These are phyloP conservation scores for Citrullus amarus DNA, from an alignment of 306 rosid genomes.

Conservation along the genomic window DNA sequence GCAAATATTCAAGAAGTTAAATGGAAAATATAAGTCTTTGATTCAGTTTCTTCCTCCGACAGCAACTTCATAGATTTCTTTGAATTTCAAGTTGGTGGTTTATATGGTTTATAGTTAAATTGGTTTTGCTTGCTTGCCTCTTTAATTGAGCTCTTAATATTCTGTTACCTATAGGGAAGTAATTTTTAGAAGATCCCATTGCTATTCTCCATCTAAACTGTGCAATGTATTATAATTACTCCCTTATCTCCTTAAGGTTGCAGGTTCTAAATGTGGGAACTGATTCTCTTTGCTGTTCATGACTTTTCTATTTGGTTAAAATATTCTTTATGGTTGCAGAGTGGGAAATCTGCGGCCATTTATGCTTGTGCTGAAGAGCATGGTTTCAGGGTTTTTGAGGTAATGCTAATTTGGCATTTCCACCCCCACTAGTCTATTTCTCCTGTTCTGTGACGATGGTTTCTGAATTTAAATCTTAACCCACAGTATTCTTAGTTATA, in stretches of 20 bases:
- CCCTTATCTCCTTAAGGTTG: not conserved
- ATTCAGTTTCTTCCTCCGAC: not conserved
- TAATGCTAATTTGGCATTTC: constrained; percentile 16
- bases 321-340: constrained; percentile 35
- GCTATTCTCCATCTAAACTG: not conserved
- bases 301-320: not conserved
- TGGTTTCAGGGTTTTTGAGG: constrained; percentile 81
- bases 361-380: constrained; percentile 90
- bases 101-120: not conserved
- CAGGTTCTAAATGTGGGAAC: constrained; percentile 12
- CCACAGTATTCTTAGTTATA: too few species aligned
- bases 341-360: constrained; percentile 94
- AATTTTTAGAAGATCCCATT: not conserved
- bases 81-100: not conserved
- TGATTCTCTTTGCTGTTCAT: not conserved
- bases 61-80: not conserved
- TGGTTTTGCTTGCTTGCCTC: not conserved
- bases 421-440: too few species aligned
- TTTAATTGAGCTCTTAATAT: not conserved
- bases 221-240: not conserved
- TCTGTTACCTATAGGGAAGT: not conserved
- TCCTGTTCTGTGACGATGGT: not conserved
- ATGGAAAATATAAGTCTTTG: not conserved
- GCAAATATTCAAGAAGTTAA: not conserved
- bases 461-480: not conserved